Evolutionary conservation across 1,284 basidiomycete species (phyloP).

Genomic region (Malassezia sp.): DNA sequence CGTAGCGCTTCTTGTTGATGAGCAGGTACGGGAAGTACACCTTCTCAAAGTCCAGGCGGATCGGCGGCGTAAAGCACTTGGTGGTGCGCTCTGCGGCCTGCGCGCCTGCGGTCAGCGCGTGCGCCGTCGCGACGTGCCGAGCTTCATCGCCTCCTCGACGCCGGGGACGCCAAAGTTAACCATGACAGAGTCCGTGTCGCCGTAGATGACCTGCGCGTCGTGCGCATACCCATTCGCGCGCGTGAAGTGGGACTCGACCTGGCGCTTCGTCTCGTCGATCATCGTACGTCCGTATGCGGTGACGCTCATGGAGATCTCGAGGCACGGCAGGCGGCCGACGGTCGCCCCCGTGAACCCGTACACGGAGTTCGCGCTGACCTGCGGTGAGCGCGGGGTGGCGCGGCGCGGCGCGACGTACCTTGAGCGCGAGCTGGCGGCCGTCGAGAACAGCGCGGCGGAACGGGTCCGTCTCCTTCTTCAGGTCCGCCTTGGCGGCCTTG

Average conservation of each 20-base stretch:
- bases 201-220: conserved; percentile 44
- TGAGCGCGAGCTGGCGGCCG: conserved; percentile 44
- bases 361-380: conserved; percentile 46
- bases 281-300: conserved; percentile 46
- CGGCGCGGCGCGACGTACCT: too few relatives aligned
- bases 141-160: conserved; percentile 37
- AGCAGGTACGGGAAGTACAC: conserved; percentile 45
- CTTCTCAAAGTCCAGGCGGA: conserved; percentile 47
- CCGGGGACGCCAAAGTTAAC: conserved; percentile 44
- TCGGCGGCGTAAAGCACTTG: conserved; percentile 38
- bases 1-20: conserved; percentile 47
- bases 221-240: conserved; percentile 44
- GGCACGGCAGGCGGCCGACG: conserved; percentile 43
- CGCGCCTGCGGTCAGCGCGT: too few relatives aligned
- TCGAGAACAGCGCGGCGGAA: conserved; percentile 45
- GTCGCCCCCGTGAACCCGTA: conserved; percentile 46
- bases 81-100: conserved; percentile 83
- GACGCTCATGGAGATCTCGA: conserved; percentile 46
- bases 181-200: conserved; percentile 47
- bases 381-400: too few relatives aligned
- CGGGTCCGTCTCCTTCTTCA: conserved; percentile 46
- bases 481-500: conserved; percentile 43
- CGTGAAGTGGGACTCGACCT: conserved; percentile 42
- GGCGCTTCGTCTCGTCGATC: conserved; percentile 43
- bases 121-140: too few relatives aligned